These are phyloP conservation scores for Lepidium aucheri DNA, from an alignment of 345 rosid species.

Conservation along the genomic window DNA sequence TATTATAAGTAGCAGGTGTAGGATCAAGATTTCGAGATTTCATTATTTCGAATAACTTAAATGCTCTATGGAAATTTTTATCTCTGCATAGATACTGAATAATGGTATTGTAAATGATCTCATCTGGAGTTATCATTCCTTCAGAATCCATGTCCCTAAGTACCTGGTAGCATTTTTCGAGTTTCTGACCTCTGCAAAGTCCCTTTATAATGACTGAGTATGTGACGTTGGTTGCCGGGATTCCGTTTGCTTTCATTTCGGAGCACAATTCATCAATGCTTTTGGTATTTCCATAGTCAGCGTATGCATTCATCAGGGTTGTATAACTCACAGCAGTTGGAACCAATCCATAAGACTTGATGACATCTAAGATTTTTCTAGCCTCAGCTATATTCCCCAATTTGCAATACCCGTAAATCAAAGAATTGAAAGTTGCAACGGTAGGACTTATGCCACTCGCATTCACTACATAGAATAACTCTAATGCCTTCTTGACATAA, in stretches of 20 bases:
- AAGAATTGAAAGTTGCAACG: slow-evolving; percentile 57
- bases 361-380: slow-evolving; percentile 35
- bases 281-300: slow-evolving; percentile 36
- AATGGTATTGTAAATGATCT: slow-evolving; percentile 50
- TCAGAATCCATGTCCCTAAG: slow-evolving; percentile 42
- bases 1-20: slow-evolving; percentile 43
- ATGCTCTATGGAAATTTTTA: slow-evolving; percentile 34
- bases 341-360: slow-evolving; percentile 37
- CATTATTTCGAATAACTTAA: slow-evolving; percentile 39
- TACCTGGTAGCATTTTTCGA: slow-evolving; percentile 31
- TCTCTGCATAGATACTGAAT: slow-evolving; percentile 44
- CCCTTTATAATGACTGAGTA: slow-evolving; percentile 60
- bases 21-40: slow-evolving; percentile 38
- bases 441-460: slow-evolving; percentile 47
- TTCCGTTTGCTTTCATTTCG: slow-evolving; percentile 43
- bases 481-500: slow-evolving; percentile 41
- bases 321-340: slow-evolving; percentile 62
- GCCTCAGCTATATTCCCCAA: slow-evolving; percentile 35
- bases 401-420: slow-evolving; percentile 56
- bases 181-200: slow-evolving; percentile 33
- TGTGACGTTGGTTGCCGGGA: slow-evolving; percentile 46
- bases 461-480: slow-evolving; percentile 30
- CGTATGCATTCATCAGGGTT: slow-evolving; percentile 63
- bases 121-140: slow-evolving; percentile 51
- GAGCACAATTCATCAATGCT: slow-evolving; percentile 33